These are phyloP conservation scores for Bolboschoenoplectus hybrid DNA, from an alignment of 202 grass and related monocot genomes.

Conservation along the genomic window DNA sequence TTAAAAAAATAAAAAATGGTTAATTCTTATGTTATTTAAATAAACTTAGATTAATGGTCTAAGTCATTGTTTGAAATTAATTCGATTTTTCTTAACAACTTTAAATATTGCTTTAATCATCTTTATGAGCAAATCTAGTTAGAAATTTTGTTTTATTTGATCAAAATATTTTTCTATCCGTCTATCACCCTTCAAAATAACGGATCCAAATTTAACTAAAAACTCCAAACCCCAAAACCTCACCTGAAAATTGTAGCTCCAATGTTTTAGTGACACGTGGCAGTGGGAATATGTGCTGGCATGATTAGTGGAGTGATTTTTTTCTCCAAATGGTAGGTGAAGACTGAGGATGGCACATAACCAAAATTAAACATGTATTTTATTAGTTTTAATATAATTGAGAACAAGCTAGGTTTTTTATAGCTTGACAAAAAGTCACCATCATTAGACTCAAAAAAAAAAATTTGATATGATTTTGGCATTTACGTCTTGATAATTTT, in stretches of 20 bases:
- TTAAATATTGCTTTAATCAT: background rate
- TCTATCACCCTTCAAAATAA: background rate
- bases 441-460: background rate
- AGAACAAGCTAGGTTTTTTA: background rate
- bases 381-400: background rate
- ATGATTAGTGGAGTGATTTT: background rate
- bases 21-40: background rate
- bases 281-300: constrained; percentile 22
- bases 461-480: no score
- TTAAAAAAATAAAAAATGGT: background rate
- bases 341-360: background rate
- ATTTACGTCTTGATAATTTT: background rate
- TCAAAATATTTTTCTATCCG: background rate
- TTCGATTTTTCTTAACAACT: background rate
- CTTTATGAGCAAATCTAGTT: background rate
- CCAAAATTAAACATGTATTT: background rate
- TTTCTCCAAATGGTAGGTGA: constrained; percentile 22
- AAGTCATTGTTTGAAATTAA: background rate
- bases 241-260: background rate
- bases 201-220: background rate
- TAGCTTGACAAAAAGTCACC: constrained; percentile 2
- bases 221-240: background rate
- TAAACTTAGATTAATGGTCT: background rate
- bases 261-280: constrained; percentile 12
- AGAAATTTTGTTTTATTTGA: background rate